These are phyloP conservation scores for Trichoderma arundinaceum DNA, from an alignment of 2,329 filamentous ascomycete species.

Conservation along the genomic window DNA sequence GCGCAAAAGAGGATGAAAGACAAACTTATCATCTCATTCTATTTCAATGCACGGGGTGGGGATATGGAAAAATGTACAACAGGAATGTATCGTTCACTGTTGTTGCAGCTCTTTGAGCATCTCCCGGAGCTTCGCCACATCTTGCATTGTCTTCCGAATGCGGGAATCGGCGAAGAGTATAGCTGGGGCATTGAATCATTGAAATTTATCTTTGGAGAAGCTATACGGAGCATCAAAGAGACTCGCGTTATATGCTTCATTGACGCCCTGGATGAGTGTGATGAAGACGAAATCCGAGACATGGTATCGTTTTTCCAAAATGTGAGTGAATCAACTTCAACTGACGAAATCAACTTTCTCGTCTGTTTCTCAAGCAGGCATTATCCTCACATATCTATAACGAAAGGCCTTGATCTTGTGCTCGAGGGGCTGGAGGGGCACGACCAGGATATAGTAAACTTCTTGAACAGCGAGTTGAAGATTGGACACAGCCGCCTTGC, in stretches of 20 bases:
- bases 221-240: constrained; percentile 29
- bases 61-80: constrained; percentile 50
- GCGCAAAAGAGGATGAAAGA: not conserved
- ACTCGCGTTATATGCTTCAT: constrained; percentile 41
- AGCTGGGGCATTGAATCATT: constrained; percentile 20
- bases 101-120: constrained; percentile 48
- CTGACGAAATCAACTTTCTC: constrained; percentile 34
- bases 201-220: constrained; percentile 36
- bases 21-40: constrained; percentile 49
- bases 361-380: constrained; percentile 56
- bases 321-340: constrained; percentile 41
- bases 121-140: constrained; percentile 40
- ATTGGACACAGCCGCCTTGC: constrained; percentile 40
- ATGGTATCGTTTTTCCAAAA: constrained; percentile 52
- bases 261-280: constrained; percentile 56
- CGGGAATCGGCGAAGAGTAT: constrained; percentile 47
- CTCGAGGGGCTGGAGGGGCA: constrained; percentile 41
- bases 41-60: constrained; percentile 56
- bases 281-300: constrained; percentile 46
- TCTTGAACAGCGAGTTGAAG: constrained; percentile 37
- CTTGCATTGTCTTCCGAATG: constrained; percentile 54
- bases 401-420: constrained; percentile 36
- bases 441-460: constrained; percentile 38
- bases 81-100: constrained; percentile 57
- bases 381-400: constrained; percentile 51